Evolutionary conservation across 108 stramenopile genomes (phyloP), one percentile per base, ranked within the genome.

Genomic region (Pseudonitzschia multistriata): DNA sequence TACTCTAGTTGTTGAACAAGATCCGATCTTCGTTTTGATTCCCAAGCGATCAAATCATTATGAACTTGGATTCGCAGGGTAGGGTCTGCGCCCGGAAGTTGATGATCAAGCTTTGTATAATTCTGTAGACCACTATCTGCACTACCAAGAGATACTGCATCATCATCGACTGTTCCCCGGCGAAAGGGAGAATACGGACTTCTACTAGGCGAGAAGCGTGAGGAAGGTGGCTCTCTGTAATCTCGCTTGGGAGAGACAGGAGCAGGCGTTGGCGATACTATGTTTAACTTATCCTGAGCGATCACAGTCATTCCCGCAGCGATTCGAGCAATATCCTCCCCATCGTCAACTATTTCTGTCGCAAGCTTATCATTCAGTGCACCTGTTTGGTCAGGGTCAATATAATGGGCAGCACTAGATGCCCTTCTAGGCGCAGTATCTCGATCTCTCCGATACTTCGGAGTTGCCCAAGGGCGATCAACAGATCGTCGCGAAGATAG

Each of bases 61-160:
- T 78, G 77, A 15, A 71, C 70, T 78, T 78, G 77, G 30, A 78
- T 78, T 48, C 71, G 71, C 30, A 78, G 54, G 11, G 75, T 76
- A 10, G 75, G 75, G 57, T 76, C 75, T n/a, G 63, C 25, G 11
- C 75, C 75, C 49, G 75, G 75, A 22, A 65, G 37, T 56, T 70
- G 54, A 33, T 70, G 69, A n/a, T 54, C 52, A 45, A 76, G 56
- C 57, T 35, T 59, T 14, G 5, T 36, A 7, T 15, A 60, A 25
- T 70, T 66, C 5, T 57, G 37, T 5, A 54, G 28, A 31, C 39
- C 39, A 57, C 74, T 74, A 19, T 62, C 59, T 28, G 39, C 47
- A 47, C 59, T 68, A 19, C 33, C 52, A 5, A 50, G 49, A 22
- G 71, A 72, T 31, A 54, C 22, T 24, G 31, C 39, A 30, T 71